Percentiles rank a stretch among this genome's conserved stretches.
Evolutionary conservation across 441 rosid genomes (phyloP).

Genomic region (Sinapis alba): DNA sequence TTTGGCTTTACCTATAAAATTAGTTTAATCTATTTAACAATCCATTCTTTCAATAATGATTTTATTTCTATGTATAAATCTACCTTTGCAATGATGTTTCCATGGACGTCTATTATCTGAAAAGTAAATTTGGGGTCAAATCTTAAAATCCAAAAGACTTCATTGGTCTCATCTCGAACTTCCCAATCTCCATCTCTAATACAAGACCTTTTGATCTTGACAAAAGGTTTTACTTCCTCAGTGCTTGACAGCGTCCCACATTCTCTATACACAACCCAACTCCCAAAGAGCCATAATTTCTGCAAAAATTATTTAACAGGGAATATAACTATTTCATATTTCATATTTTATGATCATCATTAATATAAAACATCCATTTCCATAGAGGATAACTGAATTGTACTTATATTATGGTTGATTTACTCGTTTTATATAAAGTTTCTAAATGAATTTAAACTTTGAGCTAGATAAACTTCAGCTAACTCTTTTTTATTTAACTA

Average conservation of each 20-base stretch:
- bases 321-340: not conserved
- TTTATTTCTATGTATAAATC: not conserved
- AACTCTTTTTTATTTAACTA: not conserved
- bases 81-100: conserved; percentile 64
- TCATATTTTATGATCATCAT: not conserved
- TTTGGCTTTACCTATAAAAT: conserved; percentile 63
- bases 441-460: not conserved
- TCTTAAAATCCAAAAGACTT: conserved; percentile 44
- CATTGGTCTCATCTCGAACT: conserved; percentile 40
- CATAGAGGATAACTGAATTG: not conserved
- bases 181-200: conserved; percentile 45
- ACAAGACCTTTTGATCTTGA: conserved; percentile 44
- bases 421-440: not conserved
- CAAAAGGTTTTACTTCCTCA: conserved; percentile 44
- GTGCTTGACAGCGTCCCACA: conserved; percentile 32
- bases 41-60: not conserved
- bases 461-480: conserved; percentile 9
- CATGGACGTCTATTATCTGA: conserved; percentile 48
- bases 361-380: not conserved
- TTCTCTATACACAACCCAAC: conserved; percentile 70
- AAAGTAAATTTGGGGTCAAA: conserved; percentile 54
- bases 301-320: conserved; percentile 24
- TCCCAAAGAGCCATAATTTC: conserved; percentile 50
- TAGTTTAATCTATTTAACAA: not conserved
- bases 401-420: not conserved